Evolutionary conservation across 179 eudicot genomes (phyloP), one percentile per base, ranked within the genome.

Genomic region (Monotropa hypopitys): DNA sequence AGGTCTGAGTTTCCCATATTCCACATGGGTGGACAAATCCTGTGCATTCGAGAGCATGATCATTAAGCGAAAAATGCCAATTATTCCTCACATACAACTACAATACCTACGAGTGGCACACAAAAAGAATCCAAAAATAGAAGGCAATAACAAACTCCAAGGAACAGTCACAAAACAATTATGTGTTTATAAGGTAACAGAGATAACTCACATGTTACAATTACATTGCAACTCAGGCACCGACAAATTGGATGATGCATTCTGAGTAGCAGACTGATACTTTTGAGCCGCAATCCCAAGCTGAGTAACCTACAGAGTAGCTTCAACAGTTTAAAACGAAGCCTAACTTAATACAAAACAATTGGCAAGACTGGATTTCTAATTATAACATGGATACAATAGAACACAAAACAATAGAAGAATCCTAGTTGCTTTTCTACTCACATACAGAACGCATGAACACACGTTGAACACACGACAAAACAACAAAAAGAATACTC

Each of bases 201-300:
- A 70, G 47, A 45, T 40, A 61, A 81, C 97, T 83, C 82, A 96
- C 99, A 90, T 89, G 70, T 93, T 90, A 81, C 99, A 96, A 80
- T 91, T 91, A 78, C 83, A 89, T 85, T 93, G 99, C 61, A 96
- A 87, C 83, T 96, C 99, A 33, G 91, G 85, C 73, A 86, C 91
- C 9, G 98, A 88, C 71, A 79, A 74, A 77, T 83, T 86, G 45
- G 94, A 83, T 43, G 99, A 87, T 32, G 96, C 81, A 84, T 87
- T 91, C 76, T 96, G 98, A 54, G 97, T 85, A 76, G 90, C 89
- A 80, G 96, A 83, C 80, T 94, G 98, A 81, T 92, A 94, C 61
- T 80, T 80, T 75, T 80, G 82, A 66, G 82, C 82, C 4, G 82
- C 82, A 50, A 72, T 78, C 47, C 82, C 82, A 53, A 80, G 82